phyloP scores from a whole-genome alignment of 139 green algal genomes.

The Tetradesmus lagerheimii region DNA sequence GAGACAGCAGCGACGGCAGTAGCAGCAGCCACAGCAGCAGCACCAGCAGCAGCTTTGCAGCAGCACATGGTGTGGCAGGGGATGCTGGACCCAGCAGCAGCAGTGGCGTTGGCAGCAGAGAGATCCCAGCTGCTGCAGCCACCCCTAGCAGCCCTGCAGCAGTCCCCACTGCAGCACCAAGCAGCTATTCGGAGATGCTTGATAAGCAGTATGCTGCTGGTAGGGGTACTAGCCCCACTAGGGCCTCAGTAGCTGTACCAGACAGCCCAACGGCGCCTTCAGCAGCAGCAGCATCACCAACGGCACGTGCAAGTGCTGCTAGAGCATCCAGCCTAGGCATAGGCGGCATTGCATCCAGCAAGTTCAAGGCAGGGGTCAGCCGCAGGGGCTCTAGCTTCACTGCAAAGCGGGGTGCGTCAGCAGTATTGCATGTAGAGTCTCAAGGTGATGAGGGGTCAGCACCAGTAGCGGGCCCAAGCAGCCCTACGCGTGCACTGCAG shows the following conservation, averaged over 20 bases:
- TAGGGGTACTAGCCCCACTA: not conserved
- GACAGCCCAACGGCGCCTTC: not conserved
- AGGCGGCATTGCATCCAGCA: not conserved
- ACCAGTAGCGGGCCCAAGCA: not conserved
- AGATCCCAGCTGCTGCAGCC: not conserved
- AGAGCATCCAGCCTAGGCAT: not conserved
- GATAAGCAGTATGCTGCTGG: not conserved
- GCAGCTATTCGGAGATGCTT: not conserved
- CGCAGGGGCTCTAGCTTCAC: not conserved
- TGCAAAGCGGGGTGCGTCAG: not conserved
- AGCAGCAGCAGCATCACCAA: not conserved
- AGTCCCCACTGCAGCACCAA: not conserved
- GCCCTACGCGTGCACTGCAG: not conserved
- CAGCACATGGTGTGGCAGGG: not conserved
- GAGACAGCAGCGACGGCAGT: not conserved
- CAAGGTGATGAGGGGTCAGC: not conserved
- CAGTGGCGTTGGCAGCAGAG: not conserved
- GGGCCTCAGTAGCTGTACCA: not conserved
- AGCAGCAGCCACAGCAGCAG: slow-evolving; percentile 20
- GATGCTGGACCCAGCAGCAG: not conserved
- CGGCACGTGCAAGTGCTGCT: not conserved
- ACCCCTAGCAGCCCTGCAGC: not conserved
- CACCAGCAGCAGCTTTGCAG: not conserved
- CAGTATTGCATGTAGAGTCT: not conserved
- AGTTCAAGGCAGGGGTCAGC: not conserved